A percentile compares a stretch with the other conserved stretches of the same genome.
Evolutionary conservation across 495 filamentous ascomycete genomes (phyloP).

Genomic region (Annulohypoxylon maeteangense): DNA sequence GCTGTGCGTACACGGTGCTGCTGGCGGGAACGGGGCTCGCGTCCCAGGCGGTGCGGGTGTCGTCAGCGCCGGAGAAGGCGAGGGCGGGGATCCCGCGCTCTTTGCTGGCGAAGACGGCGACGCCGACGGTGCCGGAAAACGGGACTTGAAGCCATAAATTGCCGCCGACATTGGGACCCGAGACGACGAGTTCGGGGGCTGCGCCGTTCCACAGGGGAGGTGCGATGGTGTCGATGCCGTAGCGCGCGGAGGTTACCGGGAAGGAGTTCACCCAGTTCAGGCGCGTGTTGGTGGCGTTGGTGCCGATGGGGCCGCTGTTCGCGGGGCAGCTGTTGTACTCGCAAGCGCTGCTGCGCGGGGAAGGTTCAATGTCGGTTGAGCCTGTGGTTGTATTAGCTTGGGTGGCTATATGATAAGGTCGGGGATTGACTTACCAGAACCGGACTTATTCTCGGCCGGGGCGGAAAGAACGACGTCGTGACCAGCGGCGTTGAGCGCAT

Average conservation of each 20-base stretch:
- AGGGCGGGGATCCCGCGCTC: slow-evolving; percentile 67
- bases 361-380: slow-evolving; percentile 63
- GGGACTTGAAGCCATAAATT: slow-evolving; percentile 64
- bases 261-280: slow-evolving; percentile 78
- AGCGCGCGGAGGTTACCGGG: slow-evolving; percentile 71
- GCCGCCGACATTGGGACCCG: slow-evolving; percentile 72
- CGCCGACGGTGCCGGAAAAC: slow-evolving; percentile 72
- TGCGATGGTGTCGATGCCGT: slow-evolving; percentile 67
- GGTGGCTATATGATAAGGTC: not conserved
- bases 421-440: slow-evolving; percentile 57
- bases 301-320: slow-evolving; percentile 63
- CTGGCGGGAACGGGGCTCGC: slow-evolving; percentile 57
- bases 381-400: slow-evolving; percentile 49
- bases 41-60: slow-evolving; percentile 64
- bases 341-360: slow-evolving; percentile 57
- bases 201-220: slow-evolving; percentile 62
- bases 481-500: slow-evolving; percentile 61
- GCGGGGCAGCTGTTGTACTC: slow-evolving; percentile 69
- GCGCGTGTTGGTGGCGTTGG: slow-evolving; percentile 64
- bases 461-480: slow-evolving; percentile 70
- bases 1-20: slow-evolving; percentile 68
- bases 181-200: slow-evolving; percentile 66
- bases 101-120: slow-evolving; percentile 66
- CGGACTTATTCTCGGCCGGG: slow-evolving; percentile 73
- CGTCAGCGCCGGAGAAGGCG: slow-evolving; percentile 68